Evolutionary conservation across 257 asterid species (phyloP), one percentile per base, ranked within the genome.

Genomic region (Thymus mandschuricus): DNA sequence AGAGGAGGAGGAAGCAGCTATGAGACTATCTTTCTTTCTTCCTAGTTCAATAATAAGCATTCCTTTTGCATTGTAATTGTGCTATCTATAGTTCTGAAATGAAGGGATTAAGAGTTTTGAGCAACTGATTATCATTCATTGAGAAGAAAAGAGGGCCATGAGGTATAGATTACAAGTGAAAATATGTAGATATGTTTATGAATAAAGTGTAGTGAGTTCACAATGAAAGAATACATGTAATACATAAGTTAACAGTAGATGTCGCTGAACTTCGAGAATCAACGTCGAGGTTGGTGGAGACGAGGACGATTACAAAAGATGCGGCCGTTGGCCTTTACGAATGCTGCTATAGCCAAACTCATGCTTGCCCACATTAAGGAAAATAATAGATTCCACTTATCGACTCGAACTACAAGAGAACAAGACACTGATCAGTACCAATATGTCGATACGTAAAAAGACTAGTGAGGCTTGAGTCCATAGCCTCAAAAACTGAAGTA

Each of bases 261-360:
- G 40, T n/a, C 46, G 76, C 54, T 45, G 66, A n/a, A 67, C 43
- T 27, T 45, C 3, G 34, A 60, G 75, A 74, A 77, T 91, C 89
- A 91, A 75, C 59, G 84, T 63, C 95, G 78, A 40, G 99, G 93
- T 80, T 88, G 92, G 88, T 87, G 91, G 66, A 95, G 87, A 60
- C 97, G 97, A 61, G 99, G 99, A 11, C 99, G 94, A 81, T 95
- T 95, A 66, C 99, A 95, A 94, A 95, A 95, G 49, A 83, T 41
- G 62, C 94, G 96, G 27, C 99, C 98, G 45, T 92, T 87, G 81
- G 94, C 79, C 88, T 63, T 92, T 78, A 95, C 96, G 65, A 88
- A 87, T 60, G 88, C 92, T 69, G 94, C 96, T 31, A 89, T 83
- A 31, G 68, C 94, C 84, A 95, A 69, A 81, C 99, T 92, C 83